Base-by-base conservation (phyloP, 805 yeast species). In the Candida loeiensis region DNA sequence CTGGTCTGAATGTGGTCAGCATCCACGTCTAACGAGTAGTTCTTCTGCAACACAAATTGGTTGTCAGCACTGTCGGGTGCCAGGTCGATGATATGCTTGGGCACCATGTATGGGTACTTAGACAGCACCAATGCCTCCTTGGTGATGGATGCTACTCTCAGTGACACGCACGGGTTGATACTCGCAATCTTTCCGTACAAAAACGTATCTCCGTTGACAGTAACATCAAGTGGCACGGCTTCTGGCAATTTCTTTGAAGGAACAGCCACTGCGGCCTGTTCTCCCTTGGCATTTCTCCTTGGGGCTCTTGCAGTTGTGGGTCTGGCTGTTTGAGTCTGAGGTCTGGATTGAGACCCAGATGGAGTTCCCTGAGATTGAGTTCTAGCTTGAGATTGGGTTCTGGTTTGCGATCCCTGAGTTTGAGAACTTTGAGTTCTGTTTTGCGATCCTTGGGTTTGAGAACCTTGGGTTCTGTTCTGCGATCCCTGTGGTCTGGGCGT, bases 91-190 rank as follows among this genome's bases (percentile, higher is more conserved):
- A 68, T 49, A 8, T 56, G 35, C 43, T 49, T 56, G 15, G 74
- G 73, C 43, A 69, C 51, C 43, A 51, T 50, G 54, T 58, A 69
- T 4, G 74, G 74, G 49, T 67, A 69, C 35, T 66, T 63, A 14
- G 73, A 65, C 32, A 55, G 54, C 36, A 64, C 43, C 45, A 69
- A 59, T 21, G 59, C 50, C 29, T 63, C 59, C 51, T 69, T 69
- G 40, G 70, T 56, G 35, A 69, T 59, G 33, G 72, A 63, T 2
- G 72, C 68, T 8, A 67, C 59, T 46, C 73, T 56, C 6, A 68
- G 51, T 14, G 59, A 45, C 8, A 56, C 40, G 24, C 58, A 43
- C 5, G 62, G 43, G 44, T 56, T 56, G 33, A 61, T 45, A 35
- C 54, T 49, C 24, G 70, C 46, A 5, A 61, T 49, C 50, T 68